phyloP scores from a whole-genome alignment of 1,284 basidiomycete genomes.

The Fomitopsis schrenkii region DNA sequence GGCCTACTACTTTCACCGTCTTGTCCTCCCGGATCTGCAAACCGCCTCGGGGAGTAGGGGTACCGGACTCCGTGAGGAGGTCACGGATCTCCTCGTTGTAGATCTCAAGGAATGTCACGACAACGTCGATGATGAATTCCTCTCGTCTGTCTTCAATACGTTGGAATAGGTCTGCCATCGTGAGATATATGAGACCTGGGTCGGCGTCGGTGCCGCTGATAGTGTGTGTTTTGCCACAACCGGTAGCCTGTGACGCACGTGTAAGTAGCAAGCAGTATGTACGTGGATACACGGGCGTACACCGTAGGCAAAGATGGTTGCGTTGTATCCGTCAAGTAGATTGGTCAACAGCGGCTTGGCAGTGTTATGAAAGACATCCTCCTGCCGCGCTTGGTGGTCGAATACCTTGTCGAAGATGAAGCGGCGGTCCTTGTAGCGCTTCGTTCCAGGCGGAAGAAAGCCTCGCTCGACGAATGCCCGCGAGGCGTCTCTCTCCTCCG shows the following conservation, averaged over 20 bases:
- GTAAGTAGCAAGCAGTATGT: background rate
- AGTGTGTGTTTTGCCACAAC: constrained; percentile 97
- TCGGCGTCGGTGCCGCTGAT: constrained; percentile 87
- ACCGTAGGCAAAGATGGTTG: constrained; percentile 96
- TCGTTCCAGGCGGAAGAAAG: constrained; percentile 79
- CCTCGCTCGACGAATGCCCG: constrained; percentile 76
- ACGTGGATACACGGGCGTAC: constrained; percentile 48
- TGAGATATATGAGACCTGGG: constrained; percentile 91
- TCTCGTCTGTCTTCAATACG: constrained; percentile 82
- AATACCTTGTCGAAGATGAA: constrained; percentile 97
- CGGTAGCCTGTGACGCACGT: constrained; percentile 72
- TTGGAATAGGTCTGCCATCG: constrained; percentile 95
- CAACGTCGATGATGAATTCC: constrained; percentile 80
- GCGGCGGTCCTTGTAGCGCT: constrained; percentile 88
- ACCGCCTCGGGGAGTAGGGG: constrained; percentile 70
- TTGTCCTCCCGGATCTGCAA: constrained; percentile 91
- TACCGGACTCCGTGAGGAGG: constrained; percentile 75
- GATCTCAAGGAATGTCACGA: constrained; percentile 93
- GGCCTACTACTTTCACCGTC: constrained; percentile 82
- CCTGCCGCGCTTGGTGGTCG: constrained; percentile 72
- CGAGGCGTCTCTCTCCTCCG: constrained; percentile 79
- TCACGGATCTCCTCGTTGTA: constrained; percentile 99
- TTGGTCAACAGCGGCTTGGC: constrained; percentile 80
- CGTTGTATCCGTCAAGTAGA: constrained; percentile 91
- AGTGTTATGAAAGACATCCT: constrained; percentile 83